Conservation (phyloP, 179 eudicot species). For the Beta corolliflora region DNA sequence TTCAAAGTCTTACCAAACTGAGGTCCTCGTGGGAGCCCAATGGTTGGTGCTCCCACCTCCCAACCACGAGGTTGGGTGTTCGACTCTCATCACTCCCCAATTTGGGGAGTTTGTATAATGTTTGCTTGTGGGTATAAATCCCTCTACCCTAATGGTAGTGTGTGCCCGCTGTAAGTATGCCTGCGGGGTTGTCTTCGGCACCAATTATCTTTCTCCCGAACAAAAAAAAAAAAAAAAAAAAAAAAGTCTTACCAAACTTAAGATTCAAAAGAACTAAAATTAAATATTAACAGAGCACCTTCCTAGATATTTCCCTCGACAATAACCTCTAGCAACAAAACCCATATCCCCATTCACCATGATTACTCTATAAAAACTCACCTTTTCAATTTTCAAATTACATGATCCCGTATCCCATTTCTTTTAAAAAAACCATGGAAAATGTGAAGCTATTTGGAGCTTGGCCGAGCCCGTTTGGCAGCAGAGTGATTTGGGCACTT, state of each 20-base stretch:
- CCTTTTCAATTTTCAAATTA: not conserved
- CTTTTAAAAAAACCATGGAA: conserved; percentile 3
- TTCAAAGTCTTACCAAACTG: too few relatives aligned
- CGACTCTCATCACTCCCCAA: too few relatives aligned
- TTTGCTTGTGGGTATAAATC: too few relatives aligned
- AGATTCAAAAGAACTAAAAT: not conserved
- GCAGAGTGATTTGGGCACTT: conserved; percentile 33
- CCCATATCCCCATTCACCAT: not conserved
- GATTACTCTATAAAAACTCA: not conserved
- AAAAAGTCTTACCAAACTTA: not conserved
- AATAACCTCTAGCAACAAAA: not conserved
- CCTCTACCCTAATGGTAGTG: too few relatives aligned
- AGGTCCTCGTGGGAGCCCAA: too few relatives aligned
- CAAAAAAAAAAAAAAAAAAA: too few relatives aligned
- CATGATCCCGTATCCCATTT: not conserved
- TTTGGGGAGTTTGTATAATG: too few relatives aligned
- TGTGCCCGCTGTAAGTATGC: too few relatives aligned
- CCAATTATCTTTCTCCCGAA: too few relatives aligned
- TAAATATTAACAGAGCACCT: not conserved
- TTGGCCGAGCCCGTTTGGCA: conserved; percentile 31
- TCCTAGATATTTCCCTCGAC: not conserved
- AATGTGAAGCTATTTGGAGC: conserved; percentile 25
- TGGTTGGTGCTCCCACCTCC: too few relatives aligned
- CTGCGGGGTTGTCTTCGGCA: too few relatives aligned
- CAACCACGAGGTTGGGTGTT: too few relatives aligned